Base-by-base conservation (phyloP, 768 basidiomycete genomes). In the Macrolepiota fuliginosa region DNA sequence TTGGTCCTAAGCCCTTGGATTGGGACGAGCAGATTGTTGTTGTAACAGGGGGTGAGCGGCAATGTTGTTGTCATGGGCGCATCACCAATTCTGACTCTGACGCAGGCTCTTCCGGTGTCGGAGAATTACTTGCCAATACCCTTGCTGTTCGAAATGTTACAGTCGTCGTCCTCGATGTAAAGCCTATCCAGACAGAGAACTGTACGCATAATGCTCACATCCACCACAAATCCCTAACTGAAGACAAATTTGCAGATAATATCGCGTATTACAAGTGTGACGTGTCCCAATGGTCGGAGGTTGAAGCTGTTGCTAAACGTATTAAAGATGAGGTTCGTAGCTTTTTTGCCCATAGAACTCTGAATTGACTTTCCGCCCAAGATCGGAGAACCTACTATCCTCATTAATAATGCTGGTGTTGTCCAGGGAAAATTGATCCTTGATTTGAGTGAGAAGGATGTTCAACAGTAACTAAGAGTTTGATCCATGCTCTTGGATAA, bases 321-420 rank as follows among this genome's bases (percentile, higher is more conserved):
- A 82, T 98, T 62, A 73, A 86, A 4, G 82, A 91, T 69, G 95
- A 98, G 80, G 93, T 93, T 62, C 64, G 75, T 35, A 10, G 37
- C 37, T 24, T 25, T 25, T 22, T 35, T 10, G 9, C 17, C 27
- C 42, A 36, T 45, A 37, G 5, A 24, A 27, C 56, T 47, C n/a
- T 42, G 22, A 58, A 24, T 63, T 62, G 32, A 52, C 56, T 52
- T 49, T 47, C 32, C 50, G 51, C 27, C 49, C 56, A 66, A 96
- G 92, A 80, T 96, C 56, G 96, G 93, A 2, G 82, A 91, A 62
- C 92, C 92, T 0, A 97, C 97, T 0, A 82, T 98, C 40, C 76
- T 99, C 24, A 79, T 99, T 67, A 98, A 98, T 76, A 98, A 96
- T 70, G 97, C 96, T 0, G 97, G 96, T 19, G 87, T 97, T 61